A percentile compares a stretch with the other conserved stretches of the same genome.
Conservation (phyloP, 257 asterid genomes). For the Solanum piurae region DNA sequence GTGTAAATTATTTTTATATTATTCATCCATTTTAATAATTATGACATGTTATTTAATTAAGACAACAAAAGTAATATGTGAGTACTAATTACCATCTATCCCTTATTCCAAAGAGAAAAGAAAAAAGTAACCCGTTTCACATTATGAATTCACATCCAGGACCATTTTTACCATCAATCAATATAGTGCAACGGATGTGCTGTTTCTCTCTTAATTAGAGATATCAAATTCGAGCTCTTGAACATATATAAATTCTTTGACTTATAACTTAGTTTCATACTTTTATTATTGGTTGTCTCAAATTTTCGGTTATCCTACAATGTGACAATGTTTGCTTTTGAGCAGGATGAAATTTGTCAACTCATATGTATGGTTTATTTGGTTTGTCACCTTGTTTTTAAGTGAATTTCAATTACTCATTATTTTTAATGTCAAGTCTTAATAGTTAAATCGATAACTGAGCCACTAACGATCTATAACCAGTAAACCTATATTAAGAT, state of each 20-base stretch:
- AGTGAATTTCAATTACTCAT: too few species aligned
- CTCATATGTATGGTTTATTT: background rate
- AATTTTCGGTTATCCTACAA: background rate
- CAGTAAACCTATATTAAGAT: background rate
- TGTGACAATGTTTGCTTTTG: too few species aligned
- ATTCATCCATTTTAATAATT: background rate
- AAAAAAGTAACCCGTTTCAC: background rate
- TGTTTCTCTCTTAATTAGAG: too few species aligned
- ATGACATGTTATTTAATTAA: background rate
- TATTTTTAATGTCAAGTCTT: too few species aligned
- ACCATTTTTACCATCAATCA: background rate
- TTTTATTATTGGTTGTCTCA: accelerated
- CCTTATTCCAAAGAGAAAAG: background rate
- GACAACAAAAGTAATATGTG: background rate
- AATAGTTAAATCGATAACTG: too few species aligned
- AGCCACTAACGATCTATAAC: too few species aligned
- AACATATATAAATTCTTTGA: background rate
- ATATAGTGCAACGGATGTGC: accelerated
- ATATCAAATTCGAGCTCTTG: accelerated
- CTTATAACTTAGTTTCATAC: too few species aligned
- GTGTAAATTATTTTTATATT: too few species aligned
- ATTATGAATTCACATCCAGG: background rate
- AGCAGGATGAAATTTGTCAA: background rate
- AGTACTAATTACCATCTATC: background rate
- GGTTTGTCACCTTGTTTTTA: background rate